phyloP scores from a whole-genome alignment of 2,329 filamentous ascomycete species.

The Clarireedia paspali region DNA sequence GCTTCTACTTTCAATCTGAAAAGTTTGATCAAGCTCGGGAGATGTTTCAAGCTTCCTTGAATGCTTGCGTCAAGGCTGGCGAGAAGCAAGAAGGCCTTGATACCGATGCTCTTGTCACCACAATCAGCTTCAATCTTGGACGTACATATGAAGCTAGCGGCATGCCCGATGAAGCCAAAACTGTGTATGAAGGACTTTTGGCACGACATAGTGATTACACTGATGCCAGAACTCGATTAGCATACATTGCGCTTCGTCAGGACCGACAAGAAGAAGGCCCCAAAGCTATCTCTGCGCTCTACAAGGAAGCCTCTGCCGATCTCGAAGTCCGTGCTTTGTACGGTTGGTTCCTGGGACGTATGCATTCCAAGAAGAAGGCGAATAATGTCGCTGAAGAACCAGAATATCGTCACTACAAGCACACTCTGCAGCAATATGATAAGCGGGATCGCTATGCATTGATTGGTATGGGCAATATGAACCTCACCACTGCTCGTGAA shows the following conservation, averaged over 20 bases:
- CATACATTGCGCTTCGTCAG: slow-evolving; percentile 79
- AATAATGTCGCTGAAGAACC: slow-evolving; percentile 79
- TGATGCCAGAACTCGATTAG: slow-evolving; percentile 79
- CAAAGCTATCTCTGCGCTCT: slow-evolving; percentile 76
- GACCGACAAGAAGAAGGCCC: slow-evolving; percentile 80
- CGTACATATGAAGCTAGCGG: slow-evolving; percentile 85
- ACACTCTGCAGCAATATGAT: slow-evolving; percentile 87
- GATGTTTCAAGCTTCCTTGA: slow-evolving; percentile 86
- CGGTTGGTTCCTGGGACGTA: slow-evolving; percentile 88
- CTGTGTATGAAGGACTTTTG: slow-evolving; percentile 80
- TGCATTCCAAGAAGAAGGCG: slow-evolving; percentile 69
- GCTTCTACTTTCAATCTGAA: slow-evolving; percentile 85
- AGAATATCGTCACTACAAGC: slow-evolving; percentile 92
- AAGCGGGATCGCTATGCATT: slow-evolving; percentile 98
- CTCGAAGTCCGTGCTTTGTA: slow-evolving; percentile 89
- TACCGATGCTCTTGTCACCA: slow-evolving; percentile 86
- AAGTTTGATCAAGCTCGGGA: slow-evolving; percentile 73
- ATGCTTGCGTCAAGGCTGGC: slow-evolving; percentile 74
- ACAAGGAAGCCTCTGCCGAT: slow-evolving; percentile 75
- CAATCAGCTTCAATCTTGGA: slow-evolving; percentile 93
- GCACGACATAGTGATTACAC: slow-evolving; percentile 85
- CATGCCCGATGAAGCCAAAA: slow-evolving; percentile 72
- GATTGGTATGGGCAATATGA: slow-evolving; percentile 91
- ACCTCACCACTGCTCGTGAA: slow-evolving; percentile 77
- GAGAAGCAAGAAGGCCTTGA: slow-evolving; percentile 71